Percentiles rank a stretch among this genome's conserved stretches.
Conservation (phyloP, 495 filamentous ascomycete genomes). For the Podospora tetraspora region DNA sequence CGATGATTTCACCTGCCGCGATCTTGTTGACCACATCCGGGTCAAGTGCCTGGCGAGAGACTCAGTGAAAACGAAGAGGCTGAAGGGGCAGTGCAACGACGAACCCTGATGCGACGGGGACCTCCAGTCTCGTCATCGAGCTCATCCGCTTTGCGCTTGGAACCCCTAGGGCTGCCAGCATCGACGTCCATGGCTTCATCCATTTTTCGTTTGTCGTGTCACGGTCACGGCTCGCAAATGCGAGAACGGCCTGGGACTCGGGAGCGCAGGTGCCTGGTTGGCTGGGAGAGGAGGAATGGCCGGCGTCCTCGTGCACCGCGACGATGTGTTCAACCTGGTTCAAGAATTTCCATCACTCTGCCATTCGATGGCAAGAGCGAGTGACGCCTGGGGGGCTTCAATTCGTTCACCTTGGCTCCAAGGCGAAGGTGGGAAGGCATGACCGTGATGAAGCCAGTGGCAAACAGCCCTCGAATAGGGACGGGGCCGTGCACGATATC, state of each 20-base stretch:
- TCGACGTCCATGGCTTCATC: slow-evolving; percentile 31
- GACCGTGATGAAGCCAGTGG: not conserved
- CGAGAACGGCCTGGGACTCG: not conserved
- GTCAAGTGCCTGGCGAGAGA: slow-evolving; percentile 63
- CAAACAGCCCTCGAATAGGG: not conserved
- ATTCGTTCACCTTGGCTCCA: not conserved
- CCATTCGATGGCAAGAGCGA: not conserved
- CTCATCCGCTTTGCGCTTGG: slow-evolving; percentile 59
- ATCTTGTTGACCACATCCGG: slow-evolving; percentile 99
- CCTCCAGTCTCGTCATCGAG: slow-evolving; percentile 26
- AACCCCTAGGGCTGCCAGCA: slow-evolving; percentile 44
- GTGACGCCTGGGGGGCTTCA: not conserved
- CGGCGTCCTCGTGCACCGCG: not conserved
- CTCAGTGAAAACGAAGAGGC: slow-evolving; percentile 6
- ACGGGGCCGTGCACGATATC: not conserved
- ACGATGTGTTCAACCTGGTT: not conserved
- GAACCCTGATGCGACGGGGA: slow-evolving; percentile 64
- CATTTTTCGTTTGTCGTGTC: slow-evolving; percentile 17
- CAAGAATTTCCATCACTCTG: not conserved
- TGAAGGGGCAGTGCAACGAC: not conserved
- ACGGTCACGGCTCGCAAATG: not conserved
- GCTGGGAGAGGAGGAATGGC: not conserved
- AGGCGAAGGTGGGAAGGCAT: not conserved
- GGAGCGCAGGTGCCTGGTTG: not conserved
- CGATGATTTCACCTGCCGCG: slow-evolving; percentile 98